phyloP scores from a whole-genome alignment of 1,284 basidiomycete species.

The Trichosporon inkin region DNA sequence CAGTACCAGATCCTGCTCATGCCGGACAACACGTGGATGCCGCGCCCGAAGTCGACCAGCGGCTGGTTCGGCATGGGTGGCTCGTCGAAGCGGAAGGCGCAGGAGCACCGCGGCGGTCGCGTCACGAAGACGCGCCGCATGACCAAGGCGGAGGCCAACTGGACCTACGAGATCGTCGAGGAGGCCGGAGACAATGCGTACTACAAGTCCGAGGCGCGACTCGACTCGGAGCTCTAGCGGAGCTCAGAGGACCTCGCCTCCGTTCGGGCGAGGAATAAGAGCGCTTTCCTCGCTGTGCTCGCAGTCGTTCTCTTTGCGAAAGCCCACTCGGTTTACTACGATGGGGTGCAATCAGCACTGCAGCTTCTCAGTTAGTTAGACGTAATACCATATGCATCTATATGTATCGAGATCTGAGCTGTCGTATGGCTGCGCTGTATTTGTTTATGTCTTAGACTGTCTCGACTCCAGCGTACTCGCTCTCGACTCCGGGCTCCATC shows the following conservation, averaged over 20 bases:
- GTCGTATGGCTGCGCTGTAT: neutral
- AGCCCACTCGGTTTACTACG: neutral
- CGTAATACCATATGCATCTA: conserved; percentile 3
- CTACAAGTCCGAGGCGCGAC: conserved; percentile 5
- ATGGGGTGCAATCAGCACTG: neutral
- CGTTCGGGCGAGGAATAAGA: neutral
- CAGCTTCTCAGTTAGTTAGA: neutral
- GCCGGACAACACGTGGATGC: conserved; percentile 32
- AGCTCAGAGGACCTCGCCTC: neutral
- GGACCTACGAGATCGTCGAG: neutral
- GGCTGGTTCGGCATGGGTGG: conserved; percentile 1
- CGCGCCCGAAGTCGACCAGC: neutral
- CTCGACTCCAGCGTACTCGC: conserved; percentile 40
- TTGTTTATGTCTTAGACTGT: conserved; percentile 27
- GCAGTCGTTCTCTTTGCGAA: neutral
- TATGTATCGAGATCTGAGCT: neutral
- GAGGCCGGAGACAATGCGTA: conserved; percentile 1
- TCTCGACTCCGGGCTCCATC: conserved; percentile 56
- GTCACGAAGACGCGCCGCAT: conserved; percentile 3
- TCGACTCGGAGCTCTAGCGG: conserved; percentile 1
- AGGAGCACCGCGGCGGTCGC: conserved; percentile 1
- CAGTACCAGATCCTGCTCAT: conserved; percentile 49
- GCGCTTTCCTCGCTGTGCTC: neutral
- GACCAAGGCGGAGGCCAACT: conserved; percentile 5
- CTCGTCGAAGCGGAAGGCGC: conserved; percentile 5